These are phyloP conservation scores for Talaromyces ruber DNA, from an alignment of 495 filamentous ascomycete species.

Conservation along the genomic window DNA sequence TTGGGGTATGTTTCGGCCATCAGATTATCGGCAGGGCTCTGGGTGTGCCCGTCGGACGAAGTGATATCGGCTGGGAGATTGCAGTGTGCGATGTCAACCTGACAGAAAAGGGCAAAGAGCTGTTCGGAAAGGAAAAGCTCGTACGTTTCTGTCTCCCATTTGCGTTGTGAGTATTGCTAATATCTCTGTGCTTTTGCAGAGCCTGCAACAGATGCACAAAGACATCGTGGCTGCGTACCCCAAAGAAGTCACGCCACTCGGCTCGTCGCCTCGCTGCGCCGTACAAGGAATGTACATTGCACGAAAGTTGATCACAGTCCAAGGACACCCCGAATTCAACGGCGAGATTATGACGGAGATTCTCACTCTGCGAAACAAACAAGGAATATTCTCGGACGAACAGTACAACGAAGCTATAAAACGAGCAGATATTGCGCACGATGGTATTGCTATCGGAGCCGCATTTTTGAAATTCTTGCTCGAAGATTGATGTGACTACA, in stretches of 20 bases:
- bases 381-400: constrained; percentile 58
- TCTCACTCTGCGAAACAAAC: constrained; percentile 46
- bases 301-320: constrained; percentile 62
- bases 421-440: constrained; percentile 57
- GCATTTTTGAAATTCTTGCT: constrained; percentile 70
- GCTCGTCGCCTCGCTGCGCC: constrained; percentile 54
- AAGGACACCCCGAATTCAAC: constrained; percentile 89
- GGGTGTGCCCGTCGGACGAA: constrained; percentile 57
- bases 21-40: constrained; percentile 79
- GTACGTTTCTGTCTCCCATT: constrained; percentile 33
- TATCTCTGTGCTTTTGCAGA: constrained; percentile 34
- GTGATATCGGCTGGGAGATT: constrained; percentile 70
- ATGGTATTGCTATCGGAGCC: constrained; percentile 60
- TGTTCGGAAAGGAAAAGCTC: constrained; percentile 63
- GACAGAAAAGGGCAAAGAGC: constrained; percentile 58
- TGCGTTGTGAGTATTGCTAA: not conserved
- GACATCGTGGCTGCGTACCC: constrained; percentile 69
- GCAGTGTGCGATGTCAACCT: constrained; percentile 63
- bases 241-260: constrained; percentile 50
- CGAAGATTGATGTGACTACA: constrained; percentile 25
- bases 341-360: constrained; percentile 65
- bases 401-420: constrained; percentile 56
- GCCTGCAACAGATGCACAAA: constrained; percentile 83
- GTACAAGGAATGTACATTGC: constrained; percentile 78
- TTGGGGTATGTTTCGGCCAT: constrained; percentile 88